phyloP scores from a whole-genome alignment of 2,329 filamentous ascomycete genomes.

The Lachnellula willkommii region DNA sequence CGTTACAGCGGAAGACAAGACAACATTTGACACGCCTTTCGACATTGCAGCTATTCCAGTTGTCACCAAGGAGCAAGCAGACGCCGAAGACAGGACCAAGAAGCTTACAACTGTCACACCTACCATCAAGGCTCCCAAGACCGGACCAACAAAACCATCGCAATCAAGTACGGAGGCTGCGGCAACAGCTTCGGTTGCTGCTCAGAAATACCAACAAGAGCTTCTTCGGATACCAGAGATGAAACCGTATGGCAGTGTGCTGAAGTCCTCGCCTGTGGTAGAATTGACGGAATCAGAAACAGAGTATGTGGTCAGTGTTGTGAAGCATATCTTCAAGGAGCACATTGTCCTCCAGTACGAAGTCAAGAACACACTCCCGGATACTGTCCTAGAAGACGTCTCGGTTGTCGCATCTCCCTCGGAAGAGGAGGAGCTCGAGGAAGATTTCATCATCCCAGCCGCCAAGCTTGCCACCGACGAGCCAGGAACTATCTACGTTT shows the following conservation, averaged over 20 bases:
- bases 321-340: constrained; percentile 98
- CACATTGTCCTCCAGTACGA: constrained; percentile 95
- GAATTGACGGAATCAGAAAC: constrained; percentile 96
- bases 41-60: constrained; percentile 87
- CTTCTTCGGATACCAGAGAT: constrained; percentile 86
- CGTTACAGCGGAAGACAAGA: constrained; percentile 85
- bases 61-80: constrained; percentile 90
- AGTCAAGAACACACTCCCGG: constrained; percentile 92
- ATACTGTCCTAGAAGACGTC: constrained; percentile 85
- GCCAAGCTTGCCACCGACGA: constrained; percentile 77
- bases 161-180: constrained; percentile 66
- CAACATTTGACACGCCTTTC: constrained; percentile 78
- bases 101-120: constrained; percentile 91
- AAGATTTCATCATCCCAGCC: constrained; percentile 90
- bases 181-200: constrained; percentile 70
- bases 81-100: constrained; percentile 93
- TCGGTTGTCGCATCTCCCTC: constrained; percentile 74
- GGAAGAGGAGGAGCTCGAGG: constrained; percentile 77
- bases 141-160: constrained; percentile 68
- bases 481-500: constrained; percentile 90
- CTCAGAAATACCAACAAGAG: constrained; percentile 85
- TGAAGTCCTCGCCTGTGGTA: constrained; percentile 82
- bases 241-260: constrained; percentile 78
- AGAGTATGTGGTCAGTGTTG: constrained; percentile 87
- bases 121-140: constrained; percentile 86